Percentiles rank a stretch among this genome's conserved stretches.
Conservation (phyloP, 495 filamentous ascomycete species). For the Penicilliopsis zonata region DNA sequence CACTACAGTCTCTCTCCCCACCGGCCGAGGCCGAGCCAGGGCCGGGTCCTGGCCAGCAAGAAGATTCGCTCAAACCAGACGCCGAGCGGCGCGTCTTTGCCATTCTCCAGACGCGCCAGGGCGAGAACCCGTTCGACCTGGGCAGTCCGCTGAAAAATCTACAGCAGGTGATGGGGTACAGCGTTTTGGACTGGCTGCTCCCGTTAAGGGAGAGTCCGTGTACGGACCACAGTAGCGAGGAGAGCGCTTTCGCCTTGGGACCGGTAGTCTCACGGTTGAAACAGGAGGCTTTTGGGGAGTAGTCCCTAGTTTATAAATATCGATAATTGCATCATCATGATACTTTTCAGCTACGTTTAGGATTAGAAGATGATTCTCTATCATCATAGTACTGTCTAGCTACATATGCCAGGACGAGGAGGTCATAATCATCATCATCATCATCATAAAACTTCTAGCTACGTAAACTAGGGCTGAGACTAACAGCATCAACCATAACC, state of each 20-base stretch:
- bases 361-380: too few relatives aligned
- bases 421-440: too few relatives aligned
- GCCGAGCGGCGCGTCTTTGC: constrained; percentile 52
- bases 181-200: constrained; percentile 59
- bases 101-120: constrained; percentile 56
- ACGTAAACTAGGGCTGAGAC: too few relatives aligned
- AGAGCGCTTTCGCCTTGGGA: constrained; percentile 36
- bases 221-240: constrained; percentile 30
- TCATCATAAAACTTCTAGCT: too few relatives aligned
- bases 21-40: constrained; percentile 3
- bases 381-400: too few relatives aligned
- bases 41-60: constrained; percentile 5
- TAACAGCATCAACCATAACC: too few relatives aligned
- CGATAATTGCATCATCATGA: too few relatives aligned
- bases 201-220: constrained; percentile 59
- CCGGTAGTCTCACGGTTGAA: constrained; percentile 39
- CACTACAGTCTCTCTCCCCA: constrained; percentile 10
- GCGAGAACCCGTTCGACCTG: constrained; percentile 72
- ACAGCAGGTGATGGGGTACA: constrained; percentile 60
- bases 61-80: constrained; percentile 7
- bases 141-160: constrained; percentile 52
- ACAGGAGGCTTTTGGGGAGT: too few relatives aligned
- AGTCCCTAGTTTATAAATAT: too few relatives aligned
- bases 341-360: too few relatives aligned
- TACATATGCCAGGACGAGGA: too few relatives aligned